phyloP scores from a whole-genome alignment of 2,329 filamentous ascomycete genomes.

The Rhinocladiella similis region DNA sequence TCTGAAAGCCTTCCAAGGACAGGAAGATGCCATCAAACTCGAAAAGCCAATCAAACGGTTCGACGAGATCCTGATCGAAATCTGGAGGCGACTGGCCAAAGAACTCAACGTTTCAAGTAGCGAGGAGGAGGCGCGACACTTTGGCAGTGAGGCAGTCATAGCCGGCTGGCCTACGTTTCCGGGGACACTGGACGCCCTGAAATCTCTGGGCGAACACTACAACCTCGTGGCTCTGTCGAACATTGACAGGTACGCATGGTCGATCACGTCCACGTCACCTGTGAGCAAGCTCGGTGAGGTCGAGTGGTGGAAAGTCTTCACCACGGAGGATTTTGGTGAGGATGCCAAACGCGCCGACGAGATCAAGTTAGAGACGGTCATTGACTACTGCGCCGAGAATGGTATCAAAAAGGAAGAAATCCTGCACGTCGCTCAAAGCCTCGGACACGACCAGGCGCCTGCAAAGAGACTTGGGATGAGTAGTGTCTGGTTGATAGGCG shows the following conservation, averaged over 20 bases:
- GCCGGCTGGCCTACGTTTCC: constrained; percentile 57
- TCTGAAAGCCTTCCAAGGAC: constrained; percentile 45
- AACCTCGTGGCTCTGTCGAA: constrained; percentile 61
- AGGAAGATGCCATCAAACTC: constrained; percentile 53
- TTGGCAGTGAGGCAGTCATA: constrained; percentile 47
- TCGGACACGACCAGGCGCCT: constrained; percentile 67
- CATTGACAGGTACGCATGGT: constrained; percentile 55
- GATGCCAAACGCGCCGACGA: constrained; percentile 27
- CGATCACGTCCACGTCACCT: constrained; percentile 43
- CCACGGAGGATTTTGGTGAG: constrained; percentile 72
- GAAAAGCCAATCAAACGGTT: constrained; percentile 60
- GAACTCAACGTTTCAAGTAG: constrained; percentile 30
- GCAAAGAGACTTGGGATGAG: constrained; percentile 60
- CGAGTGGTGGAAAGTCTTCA: constrained; percentile 47
- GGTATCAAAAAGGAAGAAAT: constrained; percentile 59
- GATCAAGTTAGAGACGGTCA: constrained; percentile 40
- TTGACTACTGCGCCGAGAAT: constrained; percentile 54
- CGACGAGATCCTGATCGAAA: constrained; percentile 56
- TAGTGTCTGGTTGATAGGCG: constrained; percentile 55
- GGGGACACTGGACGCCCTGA: constrained; percentile 57
- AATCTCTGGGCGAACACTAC: constrained; percentile 49
- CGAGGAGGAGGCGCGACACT: constrained; percentile 42
- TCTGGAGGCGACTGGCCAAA: constrained; percentile 39
- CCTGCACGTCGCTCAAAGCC: constrained; percentile 67
- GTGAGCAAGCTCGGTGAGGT: constrained; percentile 62